These are phyloP conservation scores for Exophiala dermatitidis DNA, from an alignment of 2,329 filamentous ascomycete species.

Conservation along the genomic window DNA sequence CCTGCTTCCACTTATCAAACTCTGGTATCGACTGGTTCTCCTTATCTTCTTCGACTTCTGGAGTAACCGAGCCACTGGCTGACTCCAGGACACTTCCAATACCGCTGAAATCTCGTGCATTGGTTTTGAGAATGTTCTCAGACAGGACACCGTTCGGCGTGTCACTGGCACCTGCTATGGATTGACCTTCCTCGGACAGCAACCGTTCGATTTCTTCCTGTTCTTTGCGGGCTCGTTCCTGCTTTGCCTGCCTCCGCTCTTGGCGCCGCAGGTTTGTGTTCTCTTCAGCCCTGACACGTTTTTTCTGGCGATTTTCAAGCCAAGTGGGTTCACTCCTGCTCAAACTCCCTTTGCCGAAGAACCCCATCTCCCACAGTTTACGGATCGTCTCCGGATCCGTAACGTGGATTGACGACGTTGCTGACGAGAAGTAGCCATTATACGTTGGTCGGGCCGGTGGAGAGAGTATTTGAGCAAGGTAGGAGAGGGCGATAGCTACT, in stretches of 20 bases:
- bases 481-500: slow-evolving; percentile 69
- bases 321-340: slow-evolving; percentile 94
- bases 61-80: slow-evolving; percentile 10
- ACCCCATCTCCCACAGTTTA: slow-evolving; percentile 90
- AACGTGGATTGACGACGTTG: slow-evolving; percentile 77
- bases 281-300: slow-evolving; percentile 74
- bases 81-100: slow-evolving; percentile 25
- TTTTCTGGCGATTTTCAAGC: slow-evolving; percentile 73
- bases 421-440: slow-evolving; percentile 69
- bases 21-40: slow-evolving; percentile 19
- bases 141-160: slow-evolving; percentile 6
- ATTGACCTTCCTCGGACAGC: slow-evolving; percentile 46
- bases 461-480: slow-evolving; percentile 63
- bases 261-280: slow-evolving; percentile 67
- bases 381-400: slow-evolving; percentile 67
- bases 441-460: slow-evolving; percentile 58
- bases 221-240: slow-evolving; percentile 83
- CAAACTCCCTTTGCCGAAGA: slow-evolving; percentile 89
- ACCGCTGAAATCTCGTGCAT: slow-evolving; percentile 20
- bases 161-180: neutral
- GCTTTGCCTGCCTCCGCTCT: slow-evolving; percentile 76
- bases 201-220: slow-evolving; percentile 74
- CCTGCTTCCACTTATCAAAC: slow-evolving; percentile 27
- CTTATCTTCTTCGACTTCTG: slow-evolving; percentile 16
- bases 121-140: slow-evolving; percentile 22